A percentile compares a stretch with the other conserved stretches of the same genome.
phyloP scores from a whole-genome alignment of 352 stramenopile species.

The Pseudoperonospora humuli region DNA sequence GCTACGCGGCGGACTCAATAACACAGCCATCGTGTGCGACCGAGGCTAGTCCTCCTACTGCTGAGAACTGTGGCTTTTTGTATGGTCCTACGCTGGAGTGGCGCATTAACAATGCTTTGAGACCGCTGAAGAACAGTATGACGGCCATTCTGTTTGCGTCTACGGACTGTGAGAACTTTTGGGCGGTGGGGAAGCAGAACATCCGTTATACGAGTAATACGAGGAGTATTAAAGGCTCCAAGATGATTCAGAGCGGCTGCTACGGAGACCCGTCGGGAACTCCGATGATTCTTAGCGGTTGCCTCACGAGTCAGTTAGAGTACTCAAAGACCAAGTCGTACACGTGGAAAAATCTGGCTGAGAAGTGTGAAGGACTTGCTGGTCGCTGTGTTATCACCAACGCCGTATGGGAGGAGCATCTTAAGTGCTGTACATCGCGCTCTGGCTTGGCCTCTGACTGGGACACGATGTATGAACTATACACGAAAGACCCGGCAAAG shows the following conservation, averaged over 20 bases:
- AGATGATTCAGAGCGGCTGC: conserved; percentile 81
- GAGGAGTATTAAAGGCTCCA: conserved; percentile 63
- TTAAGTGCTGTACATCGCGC: conserved; percentile 66
- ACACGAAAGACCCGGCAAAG: conserved; percentile 43
- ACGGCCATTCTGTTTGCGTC: conserved; percentile 78
- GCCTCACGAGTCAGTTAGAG: conserved; percentile 60
- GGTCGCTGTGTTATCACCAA: conserved; percentile 82
- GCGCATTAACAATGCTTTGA: conserved; percentile 62
- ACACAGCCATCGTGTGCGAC: conserved; percentile 53
- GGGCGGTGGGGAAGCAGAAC: conserved; percentile 65
- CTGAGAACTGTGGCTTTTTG: conserved; percentile 76
- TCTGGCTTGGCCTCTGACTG: conserved; percentile 54
- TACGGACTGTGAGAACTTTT: conserved; percentile 81
- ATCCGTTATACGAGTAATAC: conserved; percentile 71
- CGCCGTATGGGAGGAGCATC: conserved; percentile 73
- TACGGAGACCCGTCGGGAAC: conserved; percentile 54
- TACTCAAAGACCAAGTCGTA: conserved; percentile 78
- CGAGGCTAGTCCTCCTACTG: conserved; percentile 46
- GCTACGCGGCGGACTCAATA: conserved; percentile 51
- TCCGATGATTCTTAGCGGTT: conserved; percentile 76
- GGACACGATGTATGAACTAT: conserved; percentile 64
- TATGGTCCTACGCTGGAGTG: conserved; percentile 79
- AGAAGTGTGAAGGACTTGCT: conserved; percentile 69
- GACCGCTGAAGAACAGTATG: conserved; percentile 35
- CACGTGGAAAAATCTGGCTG: conserved; percentile 72